phyloP scores from a whole-genome alignment of 2,329 filamentous ascomycete species.

The Epichloe brachyelytri region DNA sequence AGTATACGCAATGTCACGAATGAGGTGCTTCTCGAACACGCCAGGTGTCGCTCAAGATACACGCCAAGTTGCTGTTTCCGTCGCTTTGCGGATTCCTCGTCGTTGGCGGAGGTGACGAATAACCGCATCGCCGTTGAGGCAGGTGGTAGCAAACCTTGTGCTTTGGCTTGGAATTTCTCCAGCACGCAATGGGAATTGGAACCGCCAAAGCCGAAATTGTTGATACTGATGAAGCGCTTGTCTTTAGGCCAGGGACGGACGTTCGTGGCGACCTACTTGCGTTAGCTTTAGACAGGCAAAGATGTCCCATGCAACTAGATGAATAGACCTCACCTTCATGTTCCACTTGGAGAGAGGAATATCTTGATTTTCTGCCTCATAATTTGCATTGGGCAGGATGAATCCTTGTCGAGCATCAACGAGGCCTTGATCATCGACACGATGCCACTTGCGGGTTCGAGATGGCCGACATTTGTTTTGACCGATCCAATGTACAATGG shows the following conservation, averaged over 20 bases:
- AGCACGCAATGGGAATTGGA: conserved; percentile 33
- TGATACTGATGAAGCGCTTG: conserved; percentile 37
- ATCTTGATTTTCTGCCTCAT: conserved; percentile 33
- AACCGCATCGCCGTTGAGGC: conserved; percentile 16
- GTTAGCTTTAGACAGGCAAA: neutral
- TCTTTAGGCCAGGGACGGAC: conserved; percentile 30
- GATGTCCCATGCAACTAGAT: conserved; percentile 8
- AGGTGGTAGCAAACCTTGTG: conserved; percentile 4
- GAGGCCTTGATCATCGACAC: conserved; percentile 38
- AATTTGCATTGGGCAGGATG: conserved; percentile 36
- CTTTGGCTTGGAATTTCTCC: conserved; percentile 10
- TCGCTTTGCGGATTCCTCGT: conserved; percentile 20
- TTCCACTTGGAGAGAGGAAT: conserved; percentile 38
- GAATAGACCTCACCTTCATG: conserved; percentile 30
- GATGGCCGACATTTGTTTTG: conserved; percentile 39
- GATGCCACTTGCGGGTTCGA: conserved; percentile 39
- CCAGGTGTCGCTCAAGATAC: conserved; percentile 28
- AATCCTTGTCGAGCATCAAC: conserved; percentile 36
- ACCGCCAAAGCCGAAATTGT: conserved; percentile 34
- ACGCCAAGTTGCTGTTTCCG: conserved; percentile 21
- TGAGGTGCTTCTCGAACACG: conserved; percentile 28
- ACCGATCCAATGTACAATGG: conserved; percentile 35
- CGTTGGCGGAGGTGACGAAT: conserved; percentile 30
- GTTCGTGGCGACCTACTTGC: neutral
- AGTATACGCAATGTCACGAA: conserved; percentile 35